Evolutionary conservation across 2,329 filamentous ascomycete species (phyloP), one percentile per base, ranked within the genome.

Genomic region (Septoria petroselini): DNA sequence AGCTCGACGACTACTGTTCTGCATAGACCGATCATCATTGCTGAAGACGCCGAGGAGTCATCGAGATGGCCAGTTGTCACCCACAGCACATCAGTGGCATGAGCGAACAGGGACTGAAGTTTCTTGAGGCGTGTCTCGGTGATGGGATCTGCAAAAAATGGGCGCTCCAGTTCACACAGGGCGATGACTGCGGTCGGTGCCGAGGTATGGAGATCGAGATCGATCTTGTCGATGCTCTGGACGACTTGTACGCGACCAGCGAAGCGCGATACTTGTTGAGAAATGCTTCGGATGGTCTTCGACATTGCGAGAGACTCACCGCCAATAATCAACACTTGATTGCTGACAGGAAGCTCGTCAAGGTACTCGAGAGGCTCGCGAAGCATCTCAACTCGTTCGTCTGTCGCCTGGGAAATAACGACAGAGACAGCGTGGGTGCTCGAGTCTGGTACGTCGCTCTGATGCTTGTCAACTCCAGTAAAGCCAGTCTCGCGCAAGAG

Each of bases 401-500:
- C 54, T n/a, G 49, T 49, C 9, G 54, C 54, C 41, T 57, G 56
- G 7, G 50, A 34, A 15, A 57, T 47, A 35, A 58, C 47, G 11
- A 54, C 54, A 7, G 55, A 56, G 23, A 54, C 46, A 34, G 53
- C 49, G 12, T 57, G 55, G 14, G 31, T 44, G 15, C 31, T 35
- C 3, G 38, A 41, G 41, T 53, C 48, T 5, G 31, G 61, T 35
- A 53, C 41, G 45, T 56, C 55, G 25, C 50, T 49, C 23, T 52
- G 48, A 37, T 52, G 41, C 44, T 44, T 44, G 25, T 68, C 64
- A 11, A 68, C 44, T 1, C 66, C 68, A n/a, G 66, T 64, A 47
- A 70, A 71, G 8, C 68, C 68, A 5, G 62, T 57, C 2, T 57
- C 45, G 7, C 44, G 41, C 37, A 74, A 57, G 7, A 64, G 39